phyloP scores from a whole-genome alignment of 2,329 filamentous ascomycete species.

The Bipolaris bicolor region DNA sequence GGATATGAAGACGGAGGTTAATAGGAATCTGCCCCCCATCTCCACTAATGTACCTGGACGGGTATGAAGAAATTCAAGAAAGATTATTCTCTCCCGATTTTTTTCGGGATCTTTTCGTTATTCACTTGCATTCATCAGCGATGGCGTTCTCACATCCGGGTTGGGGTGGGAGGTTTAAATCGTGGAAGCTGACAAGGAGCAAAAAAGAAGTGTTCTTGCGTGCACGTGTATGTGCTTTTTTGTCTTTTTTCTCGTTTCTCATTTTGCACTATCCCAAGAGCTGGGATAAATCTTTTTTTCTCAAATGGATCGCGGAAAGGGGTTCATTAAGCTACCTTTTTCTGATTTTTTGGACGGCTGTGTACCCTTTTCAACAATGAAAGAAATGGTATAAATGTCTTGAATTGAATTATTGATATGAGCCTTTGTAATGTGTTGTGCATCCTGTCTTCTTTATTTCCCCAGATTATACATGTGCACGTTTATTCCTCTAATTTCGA shows the following conservation, averaged over 20 bases:
- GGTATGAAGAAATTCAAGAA: background rate
- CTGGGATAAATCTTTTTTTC: slow-evolving; percentile 19
- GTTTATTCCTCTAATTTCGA: too few relatives aligned
- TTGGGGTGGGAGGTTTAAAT: background rate
- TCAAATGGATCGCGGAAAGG: background rate
- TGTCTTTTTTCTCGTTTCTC: background rate
- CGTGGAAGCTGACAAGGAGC: background rate
- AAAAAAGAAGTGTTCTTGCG: background rate
- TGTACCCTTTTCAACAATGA: too few relatives aligned
- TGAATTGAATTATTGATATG: too few relatives aligned
- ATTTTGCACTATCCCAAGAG: slow-evolving; percentile 29
- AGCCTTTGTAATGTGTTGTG: too few relatives aligned
- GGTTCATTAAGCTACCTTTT: background rate
- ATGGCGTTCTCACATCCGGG: slow-evolving; percentile 21
- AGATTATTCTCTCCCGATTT: background rate
- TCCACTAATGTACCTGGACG: slow-evolving; percentile 9
- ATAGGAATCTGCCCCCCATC: slow-evolving; percentile 11
- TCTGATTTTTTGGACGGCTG: background rate
- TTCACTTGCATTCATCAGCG: slow-evolving; percentile 26
- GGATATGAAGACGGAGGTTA: slow-evolving; percentile 27
- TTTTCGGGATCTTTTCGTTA: background rate
- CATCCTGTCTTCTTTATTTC: too few relatives aligned
- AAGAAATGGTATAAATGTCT: too few relatives aligned
- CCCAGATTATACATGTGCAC: too few relatives aligned
- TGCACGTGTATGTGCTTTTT: slow-evolving; percentile 1